These are phyloP conservation scores for Annulohypoxylon maeteangense DNA, from an alignment of 495 filamentous ascomycete genomes.

Conservation along the genomic window DNA sequence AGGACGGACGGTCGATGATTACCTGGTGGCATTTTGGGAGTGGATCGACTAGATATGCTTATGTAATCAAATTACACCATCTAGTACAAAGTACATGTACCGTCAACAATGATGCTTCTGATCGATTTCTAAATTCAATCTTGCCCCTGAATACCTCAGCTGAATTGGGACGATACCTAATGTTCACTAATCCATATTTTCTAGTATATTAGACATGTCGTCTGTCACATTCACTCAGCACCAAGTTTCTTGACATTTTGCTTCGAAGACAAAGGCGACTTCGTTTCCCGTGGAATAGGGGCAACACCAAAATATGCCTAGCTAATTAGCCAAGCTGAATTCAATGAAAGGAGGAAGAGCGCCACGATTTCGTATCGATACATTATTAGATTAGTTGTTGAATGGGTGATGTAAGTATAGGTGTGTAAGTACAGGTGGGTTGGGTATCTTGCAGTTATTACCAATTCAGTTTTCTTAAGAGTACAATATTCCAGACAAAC, in stretches of 20 bases:
- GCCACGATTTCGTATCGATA: slow-evolving; percentile 12
- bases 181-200: slow-evolving; percentile 5
- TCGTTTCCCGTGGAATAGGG: not conserved
- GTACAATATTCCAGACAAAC: slow-evolving; percentile 9
- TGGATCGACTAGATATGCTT: not conserved
- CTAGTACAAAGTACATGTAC: no score
- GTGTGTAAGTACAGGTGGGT: not conserved
- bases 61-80: not conserved
- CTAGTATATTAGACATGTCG: not conserved
- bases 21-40: not conserved
- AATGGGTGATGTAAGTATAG: not conserved
- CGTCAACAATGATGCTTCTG: no score
- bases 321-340: not conserved
- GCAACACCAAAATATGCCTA: slow-evolving; percentile 3
- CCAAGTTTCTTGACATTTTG: not conserved
- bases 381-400: slow-evolving; percentile 14
- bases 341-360: not conserved
- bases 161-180: not conserved
- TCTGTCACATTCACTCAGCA: slow-evolving; percentile 20
- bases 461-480: not conserved
- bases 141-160: slow-evolving; percentile 3
- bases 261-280: not conserved
- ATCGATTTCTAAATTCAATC: no score
- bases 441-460: slow-evolving; percentile 35
- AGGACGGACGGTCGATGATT: not conserved